Evolutionary conservation across 441 rosid species (phyloP).

Genomic region (Kokia cookei): DNA sequence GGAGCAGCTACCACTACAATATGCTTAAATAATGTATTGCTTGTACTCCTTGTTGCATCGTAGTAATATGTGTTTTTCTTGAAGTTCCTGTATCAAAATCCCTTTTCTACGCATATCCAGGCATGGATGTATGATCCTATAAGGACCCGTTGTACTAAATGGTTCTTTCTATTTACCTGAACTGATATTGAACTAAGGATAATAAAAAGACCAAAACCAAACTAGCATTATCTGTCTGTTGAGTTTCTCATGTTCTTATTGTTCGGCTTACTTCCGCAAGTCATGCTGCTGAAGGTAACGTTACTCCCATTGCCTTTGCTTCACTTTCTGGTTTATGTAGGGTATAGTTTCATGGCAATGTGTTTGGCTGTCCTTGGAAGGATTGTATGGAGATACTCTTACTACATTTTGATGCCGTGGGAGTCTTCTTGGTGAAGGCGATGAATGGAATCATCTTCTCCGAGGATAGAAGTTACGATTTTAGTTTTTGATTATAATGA

Average conservation of each 20-base stretch:
- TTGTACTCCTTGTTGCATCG: neutral
- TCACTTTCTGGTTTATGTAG: conserved; percentile 85
- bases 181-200: neutral
- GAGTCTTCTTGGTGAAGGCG: conserved; percentile 80
- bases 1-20: neutral
- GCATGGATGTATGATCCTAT: neutral
- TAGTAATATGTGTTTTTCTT: neutral
- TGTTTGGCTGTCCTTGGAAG: conserved; percentile 63
- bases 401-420: conserved; percentile 75
- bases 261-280: conserved; percentile 82
- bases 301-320: conserved; percentile 63
- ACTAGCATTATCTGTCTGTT: neutral
- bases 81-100: neutral
- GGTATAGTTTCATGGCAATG: conserved; percentile 64
- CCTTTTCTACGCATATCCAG: neutral
- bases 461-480: conserved; percentile 69
- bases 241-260: neutral
- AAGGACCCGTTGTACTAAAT: neutral
- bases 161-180: neutral
- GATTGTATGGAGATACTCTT: conserved; percentile 59
- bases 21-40: neutral
- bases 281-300: conserved; percentile 67
- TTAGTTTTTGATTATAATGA: conserved; percentile 22
- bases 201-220: neutral
- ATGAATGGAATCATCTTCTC: conserved; percentile 86